Conservation (phyloP, 768 basidiomycete species). For the Panellus pusillus region DNA sequence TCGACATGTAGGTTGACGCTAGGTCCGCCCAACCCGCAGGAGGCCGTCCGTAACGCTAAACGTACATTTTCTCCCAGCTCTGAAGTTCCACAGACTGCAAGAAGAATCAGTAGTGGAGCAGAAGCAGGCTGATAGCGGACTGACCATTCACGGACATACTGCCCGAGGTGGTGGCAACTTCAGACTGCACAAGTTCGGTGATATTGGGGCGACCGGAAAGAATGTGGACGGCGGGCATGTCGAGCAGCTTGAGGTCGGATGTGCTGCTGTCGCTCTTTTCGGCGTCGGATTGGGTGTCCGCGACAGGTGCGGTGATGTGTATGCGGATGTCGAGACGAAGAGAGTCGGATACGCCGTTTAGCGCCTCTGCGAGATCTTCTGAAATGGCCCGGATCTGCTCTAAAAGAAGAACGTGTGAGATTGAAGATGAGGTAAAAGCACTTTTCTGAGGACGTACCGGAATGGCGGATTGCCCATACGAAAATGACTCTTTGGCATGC, state of each 20-base stretch:
- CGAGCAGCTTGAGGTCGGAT: slow-evolving; percentile 19
- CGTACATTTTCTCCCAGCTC: slow-evolving; percentile 35
- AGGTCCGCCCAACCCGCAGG: slow-evolving; percentile 33
- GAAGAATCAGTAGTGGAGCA: background rate
- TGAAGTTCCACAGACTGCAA: slow-evolving; percentile 42
- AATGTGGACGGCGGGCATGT: slow-evolving; percentile 26
- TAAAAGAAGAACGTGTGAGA: background rate
- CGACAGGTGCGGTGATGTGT: slow-evolving; percentile 17
- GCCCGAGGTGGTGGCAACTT: slow-evolving; percentile 29
- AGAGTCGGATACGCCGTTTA: slow-evolving; percentile 25
- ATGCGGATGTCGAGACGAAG: slow-evolving; percentile 36
- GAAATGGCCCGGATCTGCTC: slow-evolving; percentile 33
- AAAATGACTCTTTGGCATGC: slow-evolving; percentile 34
- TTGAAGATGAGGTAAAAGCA: background rate
- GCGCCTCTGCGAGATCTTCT: slow-evolving; percentile 21
- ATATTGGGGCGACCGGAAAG: slow-evolving; percentile 35
- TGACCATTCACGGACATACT: slow-evolving; percentile 43
- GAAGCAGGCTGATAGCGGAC: slow-evolving; percentile 1
- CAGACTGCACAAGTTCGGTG: slow-evolving; percentile 28
- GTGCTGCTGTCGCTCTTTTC: slow-evolving; percentile 9
- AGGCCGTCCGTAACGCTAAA: slow-evolving; percentile 32
- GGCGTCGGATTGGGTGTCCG: background rate
- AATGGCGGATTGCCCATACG: slow-evolving; percentile 42
- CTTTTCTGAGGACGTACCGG: slow-evolving; percentile 25
- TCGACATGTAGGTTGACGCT: slow-evolving; percentile 37